Percentiles rank a stretch among this genome's conserved stretches.
Evolutionary conservation across 2,329 filamentous ascomycete species (phyloP).

Genomic region (Xylariaceae sp.): DNA sequence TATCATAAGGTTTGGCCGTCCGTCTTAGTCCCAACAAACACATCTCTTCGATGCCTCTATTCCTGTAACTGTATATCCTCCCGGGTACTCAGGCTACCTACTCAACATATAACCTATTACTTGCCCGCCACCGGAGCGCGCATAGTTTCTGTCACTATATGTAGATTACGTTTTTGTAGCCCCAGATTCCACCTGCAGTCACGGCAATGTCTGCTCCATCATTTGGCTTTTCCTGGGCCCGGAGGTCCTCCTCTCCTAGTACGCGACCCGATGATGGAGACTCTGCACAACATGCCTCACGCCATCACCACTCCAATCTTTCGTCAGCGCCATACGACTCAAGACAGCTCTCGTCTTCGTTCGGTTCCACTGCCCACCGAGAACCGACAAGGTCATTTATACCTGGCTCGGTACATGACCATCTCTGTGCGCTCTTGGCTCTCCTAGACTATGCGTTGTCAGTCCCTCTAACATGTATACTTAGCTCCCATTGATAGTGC

Average conservation of each 20-base stretch:
- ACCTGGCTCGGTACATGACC: constrained; percentile 67
- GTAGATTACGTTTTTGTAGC: constrained; percentile 4
- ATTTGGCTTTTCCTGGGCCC: constrained; percentile 58
- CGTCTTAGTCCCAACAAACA: not conserved
- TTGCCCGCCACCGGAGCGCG: not conserved
- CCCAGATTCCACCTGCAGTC: not conserved
- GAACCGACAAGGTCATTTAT: constrained; percentile 77
- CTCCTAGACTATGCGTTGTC: not conserved
- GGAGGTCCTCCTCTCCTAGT: constrained; percentile 46
- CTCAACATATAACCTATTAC: not conserved
- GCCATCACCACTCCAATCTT: constrained; percentile 30
- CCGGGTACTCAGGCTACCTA: not conserved
- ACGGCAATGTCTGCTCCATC: constrained; percentile 54
- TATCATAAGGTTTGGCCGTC: not conserved
- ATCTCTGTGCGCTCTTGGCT: constrained; percentile 55
- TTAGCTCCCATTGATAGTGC: constrained; percentile 68
- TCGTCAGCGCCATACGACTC: constrained; percentile 30
- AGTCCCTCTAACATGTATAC: constrained; percentile 25
- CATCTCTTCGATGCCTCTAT: constrained; percentile 11
- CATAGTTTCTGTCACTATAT: constrained; percentile 1
- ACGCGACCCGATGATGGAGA: constrained; percentile 44
- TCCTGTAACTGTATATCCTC: constrained; percentile 3
- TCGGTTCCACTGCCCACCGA: constrained; percentile 54
- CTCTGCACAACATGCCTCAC: constrained; percentile 36
- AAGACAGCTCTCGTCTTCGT: constrained; percentile 44